A percentile compares a stretch with the other conserved stretches of the same genome.
Conservation (phyloP, 2,329 filamentous ascomycete species). For the Claviceps arundinis region DNA sequence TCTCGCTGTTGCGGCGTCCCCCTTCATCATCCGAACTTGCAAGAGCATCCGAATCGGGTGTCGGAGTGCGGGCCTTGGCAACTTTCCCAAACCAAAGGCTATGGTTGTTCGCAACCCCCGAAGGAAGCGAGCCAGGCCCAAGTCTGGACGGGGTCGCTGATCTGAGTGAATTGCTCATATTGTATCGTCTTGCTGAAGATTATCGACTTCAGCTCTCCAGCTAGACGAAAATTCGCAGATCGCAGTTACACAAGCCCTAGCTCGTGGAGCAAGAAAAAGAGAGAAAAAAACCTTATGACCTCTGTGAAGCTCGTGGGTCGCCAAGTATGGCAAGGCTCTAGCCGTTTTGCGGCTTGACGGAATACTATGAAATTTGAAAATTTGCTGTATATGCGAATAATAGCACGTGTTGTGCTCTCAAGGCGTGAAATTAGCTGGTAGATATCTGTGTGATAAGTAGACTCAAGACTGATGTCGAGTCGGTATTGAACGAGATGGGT, state of each 20-base stretch:
- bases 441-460: neutral
- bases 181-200: conserved; percentile 7
- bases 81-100: conserved; percentile 60
- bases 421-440: conserved; percentile 9
- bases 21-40: conserved; percentile 90
- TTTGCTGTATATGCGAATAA: too few species aligned
- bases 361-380: neutral
- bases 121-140: conserved; percentile 31
- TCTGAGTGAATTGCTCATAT: conserved; percentile 40
- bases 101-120: conserved; percentile 42
- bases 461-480: neutral
- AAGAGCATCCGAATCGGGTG: conserved; percentile 85
- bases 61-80: conserved; percentile 63
- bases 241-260: neutral
- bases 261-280: neutral
- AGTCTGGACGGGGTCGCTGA: conserved; percentile 36
- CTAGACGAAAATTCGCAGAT: neutral
- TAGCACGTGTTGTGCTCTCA: neutral
- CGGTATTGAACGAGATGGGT: neutral
- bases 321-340: neutral
- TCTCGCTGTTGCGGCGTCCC: conserved; percentile 50
- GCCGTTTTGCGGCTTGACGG: neutral
- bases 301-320: neutral
- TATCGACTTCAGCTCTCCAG: neutral
- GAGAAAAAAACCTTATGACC: too few species aligned